Base-by-base conservation (phyloP, 768 basidiomycete species). In the button mushroom (Agaricus bisporus) region DNA sequence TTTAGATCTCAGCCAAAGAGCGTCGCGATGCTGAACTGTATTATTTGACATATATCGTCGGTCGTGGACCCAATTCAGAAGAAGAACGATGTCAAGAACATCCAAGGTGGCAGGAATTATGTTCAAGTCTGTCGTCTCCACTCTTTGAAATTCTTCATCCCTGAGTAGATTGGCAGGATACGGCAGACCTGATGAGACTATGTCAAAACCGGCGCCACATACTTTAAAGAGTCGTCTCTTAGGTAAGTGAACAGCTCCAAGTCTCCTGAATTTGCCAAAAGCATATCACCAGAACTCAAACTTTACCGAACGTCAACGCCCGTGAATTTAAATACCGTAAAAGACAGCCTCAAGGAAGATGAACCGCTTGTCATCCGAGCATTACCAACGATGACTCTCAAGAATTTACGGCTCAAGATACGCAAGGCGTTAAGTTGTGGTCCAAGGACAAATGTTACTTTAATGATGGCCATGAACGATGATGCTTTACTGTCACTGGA, bases 21-120 rank as follows among this genome's bases (percentile, higher is more conserved):
- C 77, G 92, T 38, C 71, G 68, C n/a, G 92, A 95, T 61, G 81
- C 83, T 46, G 92, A 95, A 67, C 64, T 91, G 22, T 88, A 88
- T 64, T 95, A 93, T 68, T 73, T 93, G 46, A 86, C 88, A 10
- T 73, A 76, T 57, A 70, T 91, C 57, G 72, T 74, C 49, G 77
- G 75, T 43, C 65, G 78, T 38, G 74, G 73, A 26, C 68, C 71
- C 38, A 49, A 57, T 37, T 70, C 77, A 36, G 70, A 77, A 17
- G 76, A 74, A 41, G 70, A 70, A 38, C 75, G 75, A 48, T 55
- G 62, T 55, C 63, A 68, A 60, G 66, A 70, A 58, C 83, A 91
- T 62, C 86, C 85, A 29, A 83, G 79, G 50, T 91, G 86, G 85
- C 59, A 62, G 32, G 71, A 70, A 37, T 71, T 94, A 22, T 85